These are phyloP conservation scores for Fusarium nurragi DNA, from an alignment of 2,329 filamentous ascomycete species.

Conservation along the genomic window DNA sequence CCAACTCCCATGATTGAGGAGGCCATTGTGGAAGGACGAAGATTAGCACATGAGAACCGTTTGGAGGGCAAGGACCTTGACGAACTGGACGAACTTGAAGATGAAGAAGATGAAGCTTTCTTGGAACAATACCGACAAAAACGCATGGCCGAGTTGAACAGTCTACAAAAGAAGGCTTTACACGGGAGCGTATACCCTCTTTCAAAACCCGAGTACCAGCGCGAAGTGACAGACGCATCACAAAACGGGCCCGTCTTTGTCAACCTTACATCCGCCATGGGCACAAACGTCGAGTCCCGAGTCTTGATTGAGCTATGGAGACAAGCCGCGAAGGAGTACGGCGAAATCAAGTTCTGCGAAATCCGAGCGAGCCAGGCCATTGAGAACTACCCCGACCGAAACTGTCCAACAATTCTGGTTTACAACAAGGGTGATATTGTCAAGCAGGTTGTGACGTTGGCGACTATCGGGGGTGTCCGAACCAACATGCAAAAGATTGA, in stretches of 20 bases:
- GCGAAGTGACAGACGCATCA: slow-evolving; percentile 92
- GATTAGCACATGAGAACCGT: slow-evolving; percentile 88
- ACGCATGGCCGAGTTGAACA: slow-evolving; percentile 83
- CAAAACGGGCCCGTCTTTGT: slow-evolving; percentile 76
- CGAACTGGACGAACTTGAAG: slow-evolving; percentile 91
- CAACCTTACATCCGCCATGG: slow-evolving; percentile 79
- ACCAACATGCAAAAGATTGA: slow-evolving; percentile 81
- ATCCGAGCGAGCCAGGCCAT: slow-evolving; percentile 93
- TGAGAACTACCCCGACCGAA: slow-evolving; percentile 93
- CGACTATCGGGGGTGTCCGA: slow-evolving; percentile 76
- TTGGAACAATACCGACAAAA: slow-evolving; percentile 88
- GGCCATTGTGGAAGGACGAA: slow-evolving; percentile 83
- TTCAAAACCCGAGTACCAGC: slow-evolving; percentile 91
- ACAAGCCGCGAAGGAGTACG: slow-evolving; percentile 83
- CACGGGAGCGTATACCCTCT: slow-evolving; percentile 93
- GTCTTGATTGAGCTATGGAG: slow-evolving; percentile 87
- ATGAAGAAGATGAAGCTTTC: slow-evolving; percentile 94
- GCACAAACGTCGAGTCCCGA: slow-evolving; percentile 85
- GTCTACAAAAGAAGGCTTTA: slow-evolving; percentile 77
- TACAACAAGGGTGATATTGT: slow-evolving; percentile 94
- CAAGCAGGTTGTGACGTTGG: slow-evolving; percentile 89
- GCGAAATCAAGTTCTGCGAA: slow-evolving; percentile 97
- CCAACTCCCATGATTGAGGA: slow-evolving; percentile 97
- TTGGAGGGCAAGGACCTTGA: slow-evolving; percentile 94
- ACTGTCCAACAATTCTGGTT: slow-evolving; percentile 91